Conservation (phyloP, 2,329 filamentous ascomycete species). For the Cladorrhinum sp. region DNA sequence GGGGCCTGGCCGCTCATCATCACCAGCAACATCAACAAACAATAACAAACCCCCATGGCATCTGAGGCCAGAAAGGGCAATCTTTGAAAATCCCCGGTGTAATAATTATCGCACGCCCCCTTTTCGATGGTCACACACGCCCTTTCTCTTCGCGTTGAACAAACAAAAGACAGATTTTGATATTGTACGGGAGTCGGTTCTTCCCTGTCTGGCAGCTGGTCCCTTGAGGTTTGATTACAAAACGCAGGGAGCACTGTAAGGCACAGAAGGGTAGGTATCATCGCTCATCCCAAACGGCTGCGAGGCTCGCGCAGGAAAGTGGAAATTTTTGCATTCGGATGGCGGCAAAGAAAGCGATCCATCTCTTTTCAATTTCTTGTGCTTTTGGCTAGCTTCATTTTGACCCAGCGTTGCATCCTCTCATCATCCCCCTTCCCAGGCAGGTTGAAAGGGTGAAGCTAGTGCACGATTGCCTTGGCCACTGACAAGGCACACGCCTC, state of each 20-base stretch:
- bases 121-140: neutral
- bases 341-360: neutral
- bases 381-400: neutral
- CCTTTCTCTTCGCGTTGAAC: neutral
- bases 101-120: neutral
- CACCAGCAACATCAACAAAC: neutral
- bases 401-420: conserved; percentile 6
- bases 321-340: neutral
- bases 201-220: neutral
- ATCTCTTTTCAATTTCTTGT: neutral
- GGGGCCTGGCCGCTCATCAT: neutral
- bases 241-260: neutral
- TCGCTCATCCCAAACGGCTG: neutral
- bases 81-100: neutral
- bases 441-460: no score
- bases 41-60: neutral
- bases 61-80: neutral
- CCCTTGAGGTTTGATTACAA: neutral
- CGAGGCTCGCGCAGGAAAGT: neutral
- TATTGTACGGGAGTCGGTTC: neutral
- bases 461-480: no score
- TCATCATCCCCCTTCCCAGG: no score
- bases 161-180: neutral
- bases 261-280: neutral
- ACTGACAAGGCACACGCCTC: neutral